These are phyloP conservation scores for Paramecium bursaria DNA, from an alignment of 73 alveolate genomes.

Conservation along the genomic window DNA sequence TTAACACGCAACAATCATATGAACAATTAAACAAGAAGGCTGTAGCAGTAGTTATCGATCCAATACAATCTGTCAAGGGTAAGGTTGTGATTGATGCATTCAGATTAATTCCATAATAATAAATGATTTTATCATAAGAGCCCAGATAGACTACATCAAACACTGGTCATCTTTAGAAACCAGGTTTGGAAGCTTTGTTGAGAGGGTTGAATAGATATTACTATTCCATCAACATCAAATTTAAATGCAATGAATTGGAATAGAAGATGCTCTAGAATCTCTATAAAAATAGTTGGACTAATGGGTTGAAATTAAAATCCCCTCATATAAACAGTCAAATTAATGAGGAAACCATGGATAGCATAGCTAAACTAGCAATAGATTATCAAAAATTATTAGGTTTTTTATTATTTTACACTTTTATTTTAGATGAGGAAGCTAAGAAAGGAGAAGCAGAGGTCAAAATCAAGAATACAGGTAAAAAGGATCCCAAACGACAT, in stretches of 20 bases:
- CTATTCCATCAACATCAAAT: conserved; percentile 97
- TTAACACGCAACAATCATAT: conserved; percentile 96
- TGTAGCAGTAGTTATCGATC: conserved; percentile 99
- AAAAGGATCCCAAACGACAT: conserved; percentile 66
- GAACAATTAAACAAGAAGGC: conserved; percentile 98
- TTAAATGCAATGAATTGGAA: conserved; percentile 98
- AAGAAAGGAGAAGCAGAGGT: conserved; percentile 54
- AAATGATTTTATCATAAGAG: conserved; percentile 89
- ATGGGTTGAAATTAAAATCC: conserved; percentile 83
- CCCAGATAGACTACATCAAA: conserved; percentile 99
- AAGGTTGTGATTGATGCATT: conserved; percentile 99
- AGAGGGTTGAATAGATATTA: conserved; percentile 97
- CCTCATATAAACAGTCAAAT: conserved; percentile 73
- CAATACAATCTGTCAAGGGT: conserved; percentile 99
- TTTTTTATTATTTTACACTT: not conserved
- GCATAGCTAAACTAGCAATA: conserved; percentile 60
- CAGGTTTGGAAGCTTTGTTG: conserved; percentile 86
- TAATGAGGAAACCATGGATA: conserved; percentile 78
- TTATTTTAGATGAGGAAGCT: conserved; percentile 49
- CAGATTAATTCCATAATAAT: conserved; percentile 91
- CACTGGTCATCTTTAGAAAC: conserved; percentile 95
- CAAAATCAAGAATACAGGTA: conserved; percentile 53
- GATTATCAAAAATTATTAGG: conserved; percentile 44
- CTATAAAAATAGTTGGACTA: conserved; percentile 97
- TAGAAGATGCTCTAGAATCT: conserved; percentile 97